phyloP scores from a whole-genome alignment of 768 basidiomycete species.

The Suillus occidentalis region DNA sequence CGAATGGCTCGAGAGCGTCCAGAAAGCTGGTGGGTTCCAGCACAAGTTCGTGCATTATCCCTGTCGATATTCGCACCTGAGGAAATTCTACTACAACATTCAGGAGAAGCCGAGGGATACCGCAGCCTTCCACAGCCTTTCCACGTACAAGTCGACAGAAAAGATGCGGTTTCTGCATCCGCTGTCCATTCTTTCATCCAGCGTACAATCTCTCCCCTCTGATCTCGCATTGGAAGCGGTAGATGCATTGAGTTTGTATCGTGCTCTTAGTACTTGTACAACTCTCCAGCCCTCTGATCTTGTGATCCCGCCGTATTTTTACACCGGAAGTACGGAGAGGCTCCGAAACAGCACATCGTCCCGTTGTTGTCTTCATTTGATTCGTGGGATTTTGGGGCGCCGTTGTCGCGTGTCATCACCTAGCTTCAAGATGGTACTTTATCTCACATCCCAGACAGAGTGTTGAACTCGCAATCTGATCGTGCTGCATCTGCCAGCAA shows the following conservation, averaged over 20 bases:
- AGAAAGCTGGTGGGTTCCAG: slow-evolving; percentile 55
- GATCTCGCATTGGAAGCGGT: slow-evolving; percentile 64
- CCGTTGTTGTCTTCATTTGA: slow-evolving; percentile 39
- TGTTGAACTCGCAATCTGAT: slow-evolving; percentile 35
- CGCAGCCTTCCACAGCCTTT: slow-evolving; percentile 37
- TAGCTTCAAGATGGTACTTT: slow-evolving; percentile 41
- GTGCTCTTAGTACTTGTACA: slow-evolving; percentile 35
- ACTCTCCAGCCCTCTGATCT: slow-evolving; percentile 24
- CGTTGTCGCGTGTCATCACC: slow-evolving; percentile 40
- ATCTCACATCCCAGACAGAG: slow-evolving; percentile 15
- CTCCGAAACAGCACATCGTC: slow-evolving; percentile 46
- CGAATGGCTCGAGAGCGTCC: slow-evolving; percentile 62
- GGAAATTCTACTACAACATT: slow-evolving; percentile 61
- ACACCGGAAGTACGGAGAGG: slow-evolving; percentile 58
- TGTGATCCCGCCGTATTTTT: slow-evolving; percentile 49
- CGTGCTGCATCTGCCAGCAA: slow-evolving; percentile 37
- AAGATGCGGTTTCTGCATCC: slow-evolving; percentile 61
- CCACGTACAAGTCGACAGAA: slow-evolving; percentile 35
- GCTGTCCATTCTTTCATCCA: slow-evolving; percentile 56
- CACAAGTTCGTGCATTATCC: slow-evolving; percentile 62
- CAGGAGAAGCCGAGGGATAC: slow-evolving; percentile 14
- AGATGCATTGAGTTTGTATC: slow-evolving; percentile 52
- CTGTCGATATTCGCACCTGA: slow-evolving; percentile 71
- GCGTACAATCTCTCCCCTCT: slow-evolving; percentile 48
- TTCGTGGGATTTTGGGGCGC: slow-evolving; percentile 30